Conservation (phyloP, 2,329 filamentous ascomycete genomes). For the Aspergillus quadricinctus region DNA sequence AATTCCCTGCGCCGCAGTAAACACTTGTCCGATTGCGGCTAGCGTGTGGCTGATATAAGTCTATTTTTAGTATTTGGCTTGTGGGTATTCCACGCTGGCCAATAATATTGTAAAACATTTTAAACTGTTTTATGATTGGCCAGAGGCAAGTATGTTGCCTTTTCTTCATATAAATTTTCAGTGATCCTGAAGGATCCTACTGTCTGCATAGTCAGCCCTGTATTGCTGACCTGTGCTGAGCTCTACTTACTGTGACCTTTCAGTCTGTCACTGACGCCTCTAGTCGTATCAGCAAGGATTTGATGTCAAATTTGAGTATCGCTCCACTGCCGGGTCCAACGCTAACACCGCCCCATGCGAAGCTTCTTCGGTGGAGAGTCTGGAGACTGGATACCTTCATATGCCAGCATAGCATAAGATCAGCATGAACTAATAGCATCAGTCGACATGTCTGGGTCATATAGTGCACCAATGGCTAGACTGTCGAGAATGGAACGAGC, state of each 20-base stretch:
- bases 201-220: slow-evolving; percentile 6
- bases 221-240: slow-evolving; percentile 22
- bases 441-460: neutral
- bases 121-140: neutral
- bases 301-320: slow-evolving; percentile 24
- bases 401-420: neutral
- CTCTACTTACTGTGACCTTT: slow-evolving; percentile 19
- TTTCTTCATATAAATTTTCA: neutral
- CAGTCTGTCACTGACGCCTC: slow-evolving; percentile 25
- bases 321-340: slow-evolving; percentile 28
- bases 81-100: neutral
- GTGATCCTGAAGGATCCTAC: neutral
- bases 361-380: slow-evolving; percentile 27
- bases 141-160: neutral
- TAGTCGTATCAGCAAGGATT: slow-evolving; percentile 33
- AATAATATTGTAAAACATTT: fast-evolving
- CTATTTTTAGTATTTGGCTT: slow-evolving; percentile 17
- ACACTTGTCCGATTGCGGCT: slow-evolving; percentile 12
- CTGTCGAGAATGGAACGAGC: neutral
- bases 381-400: too few species aligned
- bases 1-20: slow-evolving; percentile 7
- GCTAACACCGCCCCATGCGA: slow-evolving; percentile 24
- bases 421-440: neutral
- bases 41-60: slow-evolving; percentile 14
- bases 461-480: neutral